Evolutionary conservation across 441 rosid species (phyloP), one percentile per base, ranked within the genome.

Genomic region (Brassica balearica): DNA sequence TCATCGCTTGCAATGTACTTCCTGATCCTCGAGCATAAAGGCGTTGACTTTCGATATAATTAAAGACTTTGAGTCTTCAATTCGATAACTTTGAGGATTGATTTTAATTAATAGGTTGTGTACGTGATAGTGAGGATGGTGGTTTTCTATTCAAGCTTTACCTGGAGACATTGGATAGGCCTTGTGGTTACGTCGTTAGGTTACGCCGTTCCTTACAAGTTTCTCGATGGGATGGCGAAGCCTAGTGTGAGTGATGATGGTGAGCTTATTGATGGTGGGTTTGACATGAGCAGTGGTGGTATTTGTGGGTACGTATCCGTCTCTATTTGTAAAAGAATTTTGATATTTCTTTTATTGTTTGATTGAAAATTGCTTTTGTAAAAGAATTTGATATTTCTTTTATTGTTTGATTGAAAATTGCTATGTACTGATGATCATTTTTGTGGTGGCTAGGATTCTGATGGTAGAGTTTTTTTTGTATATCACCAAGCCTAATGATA

Each of bases 241-340:
- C 95, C 99, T 75, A 19, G 87, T 78, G 85, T 86, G 82, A 82
- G 75, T 17, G 90, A 84, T 71, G 86, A 87, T 73, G 97, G 98
- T 12, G 94, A 95, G 7, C 97, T 94, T 83, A 77, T 89, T 67
- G 98, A 95, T 64, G 98, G 97, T 66, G 98, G 97, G 1, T 91
- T 88, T 43, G 95, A 94, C 78, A 91, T 92, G 97, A 88, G 78
- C 64, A 85, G 92, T 15, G 93, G 89, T 83, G 98, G 98, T 65
- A 86, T 92, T 74, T 94, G 95, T 88, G 93, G 94, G 98, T 92
- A 87, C 64, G 98, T 82, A 36, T 82, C 38, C 88, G 48, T 77
- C 8, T 65, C 11, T 36, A 36, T 6, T 63, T 70, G 7, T 17
- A 29, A 2, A 11, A 12, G n/a, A 27, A 27, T 27, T 27, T 27